A percentile compares a stretch with the other conserved stretches of the same genome.
Conservation (phyloP, 2,329 filamentous ascomycete species). For the Rutstroemia sp. region DNA sequence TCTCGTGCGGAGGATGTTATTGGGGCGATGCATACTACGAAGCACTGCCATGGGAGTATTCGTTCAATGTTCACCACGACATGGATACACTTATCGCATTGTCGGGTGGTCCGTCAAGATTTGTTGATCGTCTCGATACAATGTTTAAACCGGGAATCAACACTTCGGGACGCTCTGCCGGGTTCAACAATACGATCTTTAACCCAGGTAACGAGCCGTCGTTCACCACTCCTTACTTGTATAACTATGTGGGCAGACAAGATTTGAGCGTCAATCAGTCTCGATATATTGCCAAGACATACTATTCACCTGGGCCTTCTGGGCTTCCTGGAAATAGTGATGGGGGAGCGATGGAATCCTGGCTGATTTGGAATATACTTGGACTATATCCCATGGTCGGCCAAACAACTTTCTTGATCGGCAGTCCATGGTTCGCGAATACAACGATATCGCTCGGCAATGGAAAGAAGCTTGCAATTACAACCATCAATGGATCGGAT, state of each 20-base stretch:
- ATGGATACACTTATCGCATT: slow-evolving; percentile 39
- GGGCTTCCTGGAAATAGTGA: slow-evolving; percentile 66
- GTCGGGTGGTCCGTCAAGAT: slow-evolving; percentile 39
- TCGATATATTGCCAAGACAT: slow-evolving; percentile 49
- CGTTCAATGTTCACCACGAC: slow-evolving; percentile 48
- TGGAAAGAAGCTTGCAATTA: slow-evolving; percentile 46
- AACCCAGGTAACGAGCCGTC: slow-evolving; percentile 37
- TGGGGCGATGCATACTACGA: slow-evolving; percentile 47
- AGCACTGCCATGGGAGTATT: slow-evolving; percentile 48
- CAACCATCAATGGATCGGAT: slow-evolving; percentile 39
- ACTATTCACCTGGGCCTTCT: slow-evolving; percentile 45
- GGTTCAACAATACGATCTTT: slow-evolving; percentile 38
- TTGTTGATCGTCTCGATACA: slow-evolving; percentile 42
- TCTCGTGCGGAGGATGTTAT: slow-evolving; percentile 44
- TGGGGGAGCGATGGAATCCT: slow-evolving; percentile 66
- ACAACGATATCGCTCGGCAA: slow-evolving; percentile 51
- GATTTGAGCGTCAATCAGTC: slow-evolving; percentile 52
- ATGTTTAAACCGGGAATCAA: slow-evolving; percentile 40
- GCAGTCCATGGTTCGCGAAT: slow-evolving; percentile 54
- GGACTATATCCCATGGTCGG: slow-evolving; percentile 62
- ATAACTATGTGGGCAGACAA: slow-evolving; percentile 58
- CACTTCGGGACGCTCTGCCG: slow-evolving; percentile 9
- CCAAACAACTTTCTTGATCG: slow-evolving; percentile 60
- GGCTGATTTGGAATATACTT: slow-evolving; percentile 62
- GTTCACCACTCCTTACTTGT: slow-evolving; percentile 62